Percentiles rank a stretch among this genome's conserved stretches.
These are phyloP conservation scores for Rhynchospora breviuscula DNA, from an alignment of 176 grass and related monocot species.

Conservation along the genomic window DNA sequence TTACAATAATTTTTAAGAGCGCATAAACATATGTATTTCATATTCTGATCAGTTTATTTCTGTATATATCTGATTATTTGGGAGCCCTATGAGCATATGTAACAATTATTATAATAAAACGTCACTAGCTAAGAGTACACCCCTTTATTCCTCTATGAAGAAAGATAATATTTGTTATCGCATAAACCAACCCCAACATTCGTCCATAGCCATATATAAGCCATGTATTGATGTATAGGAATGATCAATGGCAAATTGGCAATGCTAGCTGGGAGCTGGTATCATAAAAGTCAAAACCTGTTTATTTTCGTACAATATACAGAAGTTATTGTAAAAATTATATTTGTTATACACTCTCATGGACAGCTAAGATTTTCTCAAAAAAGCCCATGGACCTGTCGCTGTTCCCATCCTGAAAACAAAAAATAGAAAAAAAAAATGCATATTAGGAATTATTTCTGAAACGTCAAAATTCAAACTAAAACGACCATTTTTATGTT, in stretches of 20 bases:
- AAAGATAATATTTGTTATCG: background rate
- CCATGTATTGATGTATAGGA: background rate
- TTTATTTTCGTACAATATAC: background rate
- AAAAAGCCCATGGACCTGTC: slow-evolving; percentile 42
- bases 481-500: background rate
- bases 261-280: background rate
- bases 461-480: background rate
- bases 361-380: slow-evolving; percentile 14
- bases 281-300: background rate
- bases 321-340: background rate
- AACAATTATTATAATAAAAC: background rate
- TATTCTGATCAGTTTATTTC: background rate
- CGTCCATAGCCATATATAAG: background rate
- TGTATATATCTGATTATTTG: background rate
- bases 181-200: background rate
- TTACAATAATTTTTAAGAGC: background rate
- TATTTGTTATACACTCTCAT: background rate
- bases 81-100: no score
- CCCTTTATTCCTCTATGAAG: background rate
- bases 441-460: background rate
- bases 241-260: no score
- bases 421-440: background rate
- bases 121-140: background rate
- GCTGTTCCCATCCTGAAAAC: slow-evolving; percentile 39
- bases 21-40: background rate